A percentile compares a stretch with the other conserved stretches of the same genome.
Evolutionary conservation across 306 rosid genomes (phyloP).

Genomic region (Dicorynia guianensis): DNA sequence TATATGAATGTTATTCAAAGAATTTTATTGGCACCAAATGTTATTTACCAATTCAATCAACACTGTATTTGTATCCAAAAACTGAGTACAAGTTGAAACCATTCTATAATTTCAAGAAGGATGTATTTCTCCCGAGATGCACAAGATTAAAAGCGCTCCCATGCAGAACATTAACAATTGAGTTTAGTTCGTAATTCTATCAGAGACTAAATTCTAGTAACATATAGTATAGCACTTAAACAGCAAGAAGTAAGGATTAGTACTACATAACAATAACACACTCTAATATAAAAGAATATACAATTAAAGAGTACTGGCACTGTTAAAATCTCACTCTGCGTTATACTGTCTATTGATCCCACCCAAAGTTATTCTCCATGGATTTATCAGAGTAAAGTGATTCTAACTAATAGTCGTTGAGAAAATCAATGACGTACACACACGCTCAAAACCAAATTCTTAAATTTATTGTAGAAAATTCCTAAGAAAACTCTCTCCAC

Average conservation of each 20-base stretch:
- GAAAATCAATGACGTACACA: background rate
- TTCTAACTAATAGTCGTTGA: background rate
- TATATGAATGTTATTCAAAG: constrained; percentile 2
- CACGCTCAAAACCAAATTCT: background rate
- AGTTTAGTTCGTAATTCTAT: background rate
- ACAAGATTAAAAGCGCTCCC: background rate
- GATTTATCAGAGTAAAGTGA: background rate
- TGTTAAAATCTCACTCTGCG: background rate
- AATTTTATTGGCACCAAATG: background rate
- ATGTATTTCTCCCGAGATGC: background rate
- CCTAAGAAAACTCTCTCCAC: background rate
- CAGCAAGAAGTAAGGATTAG: background rate
- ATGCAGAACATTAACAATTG: background rate
- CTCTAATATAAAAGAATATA: background rate
- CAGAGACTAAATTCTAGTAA: background rate
- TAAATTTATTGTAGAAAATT: background rate
- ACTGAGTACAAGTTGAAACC: background rate
- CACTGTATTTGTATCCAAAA: background rate
- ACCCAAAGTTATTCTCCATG: background rate
- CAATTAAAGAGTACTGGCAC: background rate
- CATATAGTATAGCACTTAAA: background rate
- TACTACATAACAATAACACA: background rate
- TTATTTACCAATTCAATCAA: background rate
- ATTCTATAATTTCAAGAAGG: background rate
- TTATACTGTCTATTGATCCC: constrained; percentile 1